Evolutionary conservation across 2,329 filamentous ascomycete species (phyloP), one percentile per base, ranked within the genome.

Genomic region (Microsporum ferrugineum): DNA sequence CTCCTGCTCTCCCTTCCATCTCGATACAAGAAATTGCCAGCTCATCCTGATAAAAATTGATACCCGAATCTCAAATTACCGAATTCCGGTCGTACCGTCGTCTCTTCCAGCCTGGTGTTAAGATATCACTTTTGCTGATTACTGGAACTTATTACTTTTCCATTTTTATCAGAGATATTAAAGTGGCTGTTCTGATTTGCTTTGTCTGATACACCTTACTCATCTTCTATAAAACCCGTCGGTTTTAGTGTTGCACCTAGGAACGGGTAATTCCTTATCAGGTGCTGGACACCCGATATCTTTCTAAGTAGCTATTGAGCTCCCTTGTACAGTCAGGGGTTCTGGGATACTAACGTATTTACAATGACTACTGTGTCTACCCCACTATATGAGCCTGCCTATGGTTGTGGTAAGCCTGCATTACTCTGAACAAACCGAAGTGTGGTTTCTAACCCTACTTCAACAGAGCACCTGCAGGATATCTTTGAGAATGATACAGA

Each of bases 331-430:
- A 12, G 38, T 12, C 38, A 12, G 14, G 38, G 8, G 1, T 29
- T 10, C 23, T 29, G 8, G 36, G 7, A 27, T 1, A 31, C 17
- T 14, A 33, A 12, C 38, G 2, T 36, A 8, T 12, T 12, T 36
- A 7, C 14, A n/a, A 38, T 59, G 31, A 2, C 27, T 8, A 27
- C 29, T 34, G 27, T 14, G 4, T 36, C 57, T 7, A 59, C 41
- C 27, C 57, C 39, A 10, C 14, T 43, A 12, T 72, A 72, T 1
- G 73, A 74, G 63, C 72, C 74, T 5, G 73, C 72, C 59, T 76
- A 69, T 63, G 74, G 74, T 60, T 76, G 74, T 62, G 74, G 74
- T 76, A 73, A 65, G 73, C 29, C n/a, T 57, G 5, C 49, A 3
- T 31, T 59, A 6, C 17, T 31, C 1, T 14, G 23, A 5, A 27